Base-by-base conservation (phyloP, 495 filamentous ascomycete species). In the Aspergillus haitiensis region DNA sequence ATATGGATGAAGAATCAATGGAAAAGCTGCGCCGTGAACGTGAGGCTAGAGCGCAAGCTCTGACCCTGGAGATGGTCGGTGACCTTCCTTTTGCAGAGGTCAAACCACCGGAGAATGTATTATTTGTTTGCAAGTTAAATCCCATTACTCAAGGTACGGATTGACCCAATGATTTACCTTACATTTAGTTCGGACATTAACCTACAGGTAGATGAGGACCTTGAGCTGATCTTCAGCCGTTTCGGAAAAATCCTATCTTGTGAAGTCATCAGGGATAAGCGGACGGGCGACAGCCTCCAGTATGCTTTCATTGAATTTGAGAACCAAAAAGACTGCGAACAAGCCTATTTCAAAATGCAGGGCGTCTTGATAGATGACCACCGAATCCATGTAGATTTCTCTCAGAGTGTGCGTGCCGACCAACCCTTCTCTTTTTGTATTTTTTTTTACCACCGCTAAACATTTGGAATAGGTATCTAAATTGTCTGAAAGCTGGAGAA, bases 271-370 rank as follows among this genome's bases (percentile, higher is more conserved):
- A 84, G 95, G 33, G 94, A 98, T 70, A 91, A 88, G 65, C 90
- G 91, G 59, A 97, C 93, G 0, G 91, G 92, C 1, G 94, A 98
- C 70, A 96, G 92, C 66, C 75, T 98, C 40, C 94, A 98, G 70
- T 98, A 98, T 72, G 92, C 95, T 1, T 98, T 98, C 63, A 93
- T 98, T 68, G 94, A 98, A 72, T 98, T 95, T 66, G 91, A 92
- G 56, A 85, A 96, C 15, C 91, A 96, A 70, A 85, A 88, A 64
- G 88, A 90, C 59, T 98, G 93, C 72, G 94, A 98, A 75, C 88
- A 92, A 53, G 94, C 94, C 12, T 98, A 98, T 68, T 93, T 93
- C 76, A 98, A 98, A 75, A 98, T 98, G 94, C 90, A 98, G 70
- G 88, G 86, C 6, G 92, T 97, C 7, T 75, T 98, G 58, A 98